phyloP scores from a whole-genome alignment of 2,329 filamentous ascomycete species.

The Scleromitrula shiraiana region DNA sequence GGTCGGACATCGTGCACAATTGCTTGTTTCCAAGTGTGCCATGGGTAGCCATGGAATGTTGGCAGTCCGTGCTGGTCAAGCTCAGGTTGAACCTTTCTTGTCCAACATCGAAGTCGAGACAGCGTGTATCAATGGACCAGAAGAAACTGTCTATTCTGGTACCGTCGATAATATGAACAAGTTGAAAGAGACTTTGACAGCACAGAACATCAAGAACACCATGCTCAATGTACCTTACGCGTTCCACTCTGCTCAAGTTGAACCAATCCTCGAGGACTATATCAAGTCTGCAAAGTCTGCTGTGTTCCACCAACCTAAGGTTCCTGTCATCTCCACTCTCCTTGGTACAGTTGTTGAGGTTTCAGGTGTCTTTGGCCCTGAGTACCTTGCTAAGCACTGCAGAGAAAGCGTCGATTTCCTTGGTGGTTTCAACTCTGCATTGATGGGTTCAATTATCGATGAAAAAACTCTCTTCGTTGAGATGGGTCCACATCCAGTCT shows the following conservation, averaged over 20 bases:
- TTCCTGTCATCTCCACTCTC: constrained; percentile 61
- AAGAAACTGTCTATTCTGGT: constrained; percentile 62
- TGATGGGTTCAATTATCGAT: constrained; percentile 37
- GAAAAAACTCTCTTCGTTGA: constrained; percentile 62
- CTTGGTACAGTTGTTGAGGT: constrained; percentile 51
- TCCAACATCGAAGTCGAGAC: constrained; percentile 22
- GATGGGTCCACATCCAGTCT: constrained; percentile 63
- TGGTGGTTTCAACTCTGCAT: constrained; percentile 44
- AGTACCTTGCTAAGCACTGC: constrained; percentile 58
- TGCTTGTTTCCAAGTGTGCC: constrained; percentile 58
- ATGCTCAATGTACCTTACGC: constrained; percentile 56
- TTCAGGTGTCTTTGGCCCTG: constrained; percentile 46
- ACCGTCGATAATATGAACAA: constrained; percentile 46
- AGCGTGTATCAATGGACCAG: constrained; percentile 68
- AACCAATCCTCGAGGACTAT: constrained; percentile 52
- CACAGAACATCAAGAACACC: constrained; percentile 48
- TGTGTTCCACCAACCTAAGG: constrained; percentile 44
- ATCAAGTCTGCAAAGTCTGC: constrained; percentile 44
- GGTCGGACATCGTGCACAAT: constrained; percentile 57
- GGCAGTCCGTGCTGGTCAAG: constrained; percentile 37
- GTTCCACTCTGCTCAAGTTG: constrained; percentile 58
- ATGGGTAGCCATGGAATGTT: constrained; percentile 60
- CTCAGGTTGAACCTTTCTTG: constrained; percentile 7
- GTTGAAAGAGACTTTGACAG: constrained; percentile 39
- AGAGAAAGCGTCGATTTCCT: constrained; percentile 63